Evolutionary conservation across 805 yeast genomes (phyloP).

Genomic region (Starmera amethionina): DNA sequence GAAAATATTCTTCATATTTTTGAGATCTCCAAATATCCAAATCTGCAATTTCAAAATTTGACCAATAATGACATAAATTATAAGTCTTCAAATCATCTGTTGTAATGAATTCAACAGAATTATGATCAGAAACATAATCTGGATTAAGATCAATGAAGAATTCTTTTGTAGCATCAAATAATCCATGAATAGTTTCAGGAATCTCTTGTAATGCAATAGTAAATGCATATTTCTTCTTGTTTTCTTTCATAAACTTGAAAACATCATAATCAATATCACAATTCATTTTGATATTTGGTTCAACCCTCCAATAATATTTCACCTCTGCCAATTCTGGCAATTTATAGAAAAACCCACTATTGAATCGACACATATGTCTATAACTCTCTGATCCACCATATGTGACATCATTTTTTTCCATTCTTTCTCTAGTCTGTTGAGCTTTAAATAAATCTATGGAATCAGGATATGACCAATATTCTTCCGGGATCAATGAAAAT

Average conservation of each 20-base stretch:
- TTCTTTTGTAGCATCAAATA: conserved; percentile 48
- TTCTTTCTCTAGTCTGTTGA: conserved; percentile 28
- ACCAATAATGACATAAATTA: conserved; percentile 78
- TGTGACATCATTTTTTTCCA: conserved; percentile 33
- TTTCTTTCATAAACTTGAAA: conserved; percentile 45
- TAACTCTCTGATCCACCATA: conserved; percentile 56
- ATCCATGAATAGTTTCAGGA: conserved; percentile 45
- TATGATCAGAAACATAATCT: conserved; percentile 34
- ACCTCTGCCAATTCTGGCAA: conserved; percentile 50
- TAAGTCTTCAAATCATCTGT: conserved; percentile 54
- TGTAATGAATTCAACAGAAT: conserved; percentile 53
- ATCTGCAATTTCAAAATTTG: conserved; percentile 69
- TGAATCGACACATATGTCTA: conserved; percentile 53
- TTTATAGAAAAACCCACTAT: conserved; percentile 47
- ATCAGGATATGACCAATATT: conserved; percentile 61
- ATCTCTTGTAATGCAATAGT: conserved; percentile 58
- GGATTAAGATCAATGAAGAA: conserved; percentile 37
- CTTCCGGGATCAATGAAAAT: conserved; percentile 48
- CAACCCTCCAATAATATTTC: conserved; percentile 70
- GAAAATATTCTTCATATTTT: conserved; percentile 49
- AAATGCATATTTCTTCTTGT: conserved; percentile 56
- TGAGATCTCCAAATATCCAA: conserved; percentile 55
- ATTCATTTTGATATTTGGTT: conserved; percentile 50
- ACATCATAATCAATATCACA: conserved; percentile 60
- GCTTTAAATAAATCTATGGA: conserved; percentile 46